Percentiles rank a stretch among this genome's conserved stretches.
phyloP scores from a whole-genome alignment of 345 rosid genomes.

The Lepidium didymum region DNA sequence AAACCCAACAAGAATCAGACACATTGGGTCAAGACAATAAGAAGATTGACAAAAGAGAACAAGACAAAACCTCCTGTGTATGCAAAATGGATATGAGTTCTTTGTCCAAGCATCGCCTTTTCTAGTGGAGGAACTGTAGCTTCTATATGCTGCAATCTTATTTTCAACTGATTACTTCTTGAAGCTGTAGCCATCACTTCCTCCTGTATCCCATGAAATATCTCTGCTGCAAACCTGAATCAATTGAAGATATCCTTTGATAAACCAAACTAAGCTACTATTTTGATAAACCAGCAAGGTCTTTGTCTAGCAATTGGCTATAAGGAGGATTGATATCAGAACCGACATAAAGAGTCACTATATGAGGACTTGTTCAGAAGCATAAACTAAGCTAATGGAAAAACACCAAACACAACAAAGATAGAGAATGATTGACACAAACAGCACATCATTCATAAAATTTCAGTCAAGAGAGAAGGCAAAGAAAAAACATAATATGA shows the following conservation, averaged over 20 bases:
- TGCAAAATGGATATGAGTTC: constrained; percentile 85
- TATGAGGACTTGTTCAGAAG: not conserved
- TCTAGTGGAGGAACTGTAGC: constrained; percentile 76
- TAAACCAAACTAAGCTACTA: not conserved
- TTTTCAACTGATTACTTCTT: constrained; percentile 67
- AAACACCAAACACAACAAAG: not conserved
- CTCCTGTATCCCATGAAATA: constrained; percentile 92
- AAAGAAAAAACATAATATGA: not conserved
- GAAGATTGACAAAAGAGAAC: constrained; percentile 19
- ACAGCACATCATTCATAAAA: not conserved
- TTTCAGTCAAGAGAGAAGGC: not conserved
- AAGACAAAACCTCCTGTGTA: constrained; percentile 72
- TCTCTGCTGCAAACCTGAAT: constrained; percentile 85
- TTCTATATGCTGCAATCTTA: constrained; percentile 72
- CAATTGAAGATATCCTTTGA: not conserved
- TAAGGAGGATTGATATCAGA: not conserved
- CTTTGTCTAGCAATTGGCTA: not conserved
- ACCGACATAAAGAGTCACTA: not conserved
- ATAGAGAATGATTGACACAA: not conserved
- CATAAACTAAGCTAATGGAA: not conserved
- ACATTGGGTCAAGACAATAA: constrained; percentile 13
- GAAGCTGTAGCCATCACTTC: constrained; percentile 71
- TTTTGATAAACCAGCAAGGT: not conserved
- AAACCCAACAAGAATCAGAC: constrained; percentile 17
- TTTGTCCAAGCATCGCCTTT: constrained; percentile 71